Evolutionary conservation across 2,329 filamentous ascomycete species (phyloP).

Genomic region (Penicillium griseofulvum): DNA sequence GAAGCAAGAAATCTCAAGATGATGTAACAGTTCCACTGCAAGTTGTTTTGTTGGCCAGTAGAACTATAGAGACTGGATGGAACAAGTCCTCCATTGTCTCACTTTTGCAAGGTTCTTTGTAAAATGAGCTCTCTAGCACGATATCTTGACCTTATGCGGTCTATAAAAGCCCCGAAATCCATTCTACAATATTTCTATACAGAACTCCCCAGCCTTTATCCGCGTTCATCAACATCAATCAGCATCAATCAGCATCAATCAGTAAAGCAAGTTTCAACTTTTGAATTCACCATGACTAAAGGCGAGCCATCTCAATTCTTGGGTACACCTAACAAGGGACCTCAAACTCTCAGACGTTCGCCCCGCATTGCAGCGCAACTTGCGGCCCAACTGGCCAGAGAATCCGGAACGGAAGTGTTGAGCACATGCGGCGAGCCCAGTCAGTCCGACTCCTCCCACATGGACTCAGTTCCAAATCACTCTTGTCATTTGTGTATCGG

Average conservation of each 20-base stretch:
- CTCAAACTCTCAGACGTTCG: background rate
- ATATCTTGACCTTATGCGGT: background rate
- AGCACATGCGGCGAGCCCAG: background rate
- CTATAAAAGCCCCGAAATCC: background rate
- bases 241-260: background rate
- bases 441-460: background rate
- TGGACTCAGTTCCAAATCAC: background rate
- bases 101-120: background rate
- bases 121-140: conserved; percentile 7
- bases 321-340: background rate
- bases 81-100: background rate
- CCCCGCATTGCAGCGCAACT: background rate
- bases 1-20: background rate
- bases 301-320: background rate
- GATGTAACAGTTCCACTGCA: conserved; percentile 20
- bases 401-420: background rate
- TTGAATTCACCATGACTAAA: background rate
- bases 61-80: background rate
- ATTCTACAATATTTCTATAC: background rate
- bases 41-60: background rate
- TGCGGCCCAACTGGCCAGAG: background rate
- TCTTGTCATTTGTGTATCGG: background rate
- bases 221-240: background rate
- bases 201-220: background rate
- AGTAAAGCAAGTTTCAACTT: background rate